Evolutionary conservation across 2,329 filamentous ascomycete species (phyloP).

Genomic region (Pyrenochaeta sp.): DNA sequence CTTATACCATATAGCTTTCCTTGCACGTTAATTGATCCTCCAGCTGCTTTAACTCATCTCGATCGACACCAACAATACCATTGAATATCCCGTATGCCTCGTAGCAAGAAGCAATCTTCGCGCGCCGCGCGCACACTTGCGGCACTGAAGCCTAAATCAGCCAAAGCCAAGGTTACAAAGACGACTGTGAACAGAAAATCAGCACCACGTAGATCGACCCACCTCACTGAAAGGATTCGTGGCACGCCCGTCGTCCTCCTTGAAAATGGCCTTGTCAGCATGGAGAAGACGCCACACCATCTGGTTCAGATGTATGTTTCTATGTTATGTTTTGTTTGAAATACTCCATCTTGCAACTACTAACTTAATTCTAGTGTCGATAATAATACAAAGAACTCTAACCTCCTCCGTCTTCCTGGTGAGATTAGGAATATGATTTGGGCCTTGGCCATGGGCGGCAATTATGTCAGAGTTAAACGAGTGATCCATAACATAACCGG

Average conservation of each 20-base stretch:
- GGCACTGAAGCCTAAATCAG: background rate
- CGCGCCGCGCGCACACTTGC: background rate
- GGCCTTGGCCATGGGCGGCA: conserved; percentile 14
- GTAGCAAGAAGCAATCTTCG: background rate
- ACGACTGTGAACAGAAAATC: background rate
- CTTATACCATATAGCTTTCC: too few relatives aligned
- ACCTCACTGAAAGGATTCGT: background rate
- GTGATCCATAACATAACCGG: background rate
- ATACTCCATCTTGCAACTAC: too few relatives aligned
- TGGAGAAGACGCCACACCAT: background rate
- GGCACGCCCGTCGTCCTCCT: background rate
- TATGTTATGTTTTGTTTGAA: too few relatives aligned
- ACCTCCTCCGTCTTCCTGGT: conserved; percentile 19
- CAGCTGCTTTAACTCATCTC: background rate
- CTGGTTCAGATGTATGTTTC: background rate
- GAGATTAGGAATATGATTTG: conserved; percentile 20
- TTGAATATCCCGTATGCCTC: background rate
- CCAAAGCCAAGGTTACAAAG: background rate
- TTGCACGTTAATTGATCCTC: background rate
- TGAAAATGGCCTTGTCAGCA: conserved; percentile 3
- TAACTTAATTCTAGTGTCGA: background rate
- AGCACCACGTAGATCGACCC: background rate
- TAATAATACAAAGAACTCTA: conserved; percentile 6
- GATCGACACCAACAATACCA: background rate
- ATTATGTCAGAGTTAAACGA: background rate